These are phyloP conservation scores for Solanum clarkiae DNA, from an alignment of 257 asterid genomes.

Conservation along the genomic window DNA sequence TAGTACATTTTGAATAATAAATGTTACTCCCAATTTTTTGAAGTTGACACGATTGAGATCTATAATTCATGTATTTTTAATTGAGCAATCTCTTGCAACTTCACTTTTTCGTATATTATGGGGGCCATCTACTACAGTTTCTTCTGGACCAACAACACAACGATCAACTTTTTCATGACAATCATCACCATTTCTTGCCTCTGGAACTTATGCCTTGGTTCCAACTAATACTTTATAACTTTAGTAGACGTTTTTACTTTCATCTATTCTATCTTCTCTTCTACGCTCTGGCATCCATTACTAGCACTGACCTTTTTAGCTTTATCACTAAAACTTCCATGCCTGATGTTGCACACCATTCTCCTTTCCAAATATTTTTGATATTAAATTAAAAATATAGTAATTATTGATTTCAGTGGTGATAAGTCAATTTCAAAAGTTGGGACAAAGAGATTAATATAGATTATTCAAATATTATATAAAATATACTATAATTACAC, in stretches of 20 bases:
- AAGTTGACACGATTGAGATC: not conserved
- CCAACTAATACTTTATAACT: not conserved
- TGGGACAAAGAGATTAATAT: too few relatives aligned
- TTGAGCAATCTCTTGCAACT: not conserved
- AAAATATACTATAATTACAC: too few relatives aligned
- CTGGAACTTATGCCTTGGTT: not conserved
- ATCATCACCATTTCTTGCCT: not conserved
- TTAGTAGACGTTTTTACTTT: not conserved
- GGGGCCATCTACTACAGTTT: not conserved
- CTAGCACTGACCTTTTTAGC: not conserved
- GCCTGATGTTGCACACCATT: not conserved
- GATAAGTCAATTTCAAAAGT: too few relatives aligned
- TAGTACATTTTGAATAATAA: too few relatives aligned
- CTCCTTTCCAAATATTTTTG: not conserved
- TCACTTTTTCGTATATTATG: not conserved
- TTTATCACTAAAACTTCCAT: not conserved
- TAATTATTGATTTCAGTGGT: too few relatives aligned
- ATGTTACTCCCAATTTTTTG: too few relatives aligned
- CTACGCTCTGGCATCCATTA: not conserved
- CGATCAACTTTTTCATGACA: not conserved
- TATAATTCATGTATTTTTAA: not conserved
- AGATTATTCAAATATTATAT: too few relatives aligned
- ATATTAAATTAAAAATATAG: too few relatives aligned
- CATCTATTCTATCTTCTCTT: not conserved
- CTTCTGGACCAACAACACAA: not conserved